Evolutionary conservation across 2,329 filamentous ascomycete genomes (phyloP).

Genomic region (Fusarium circinatum): DNA sequence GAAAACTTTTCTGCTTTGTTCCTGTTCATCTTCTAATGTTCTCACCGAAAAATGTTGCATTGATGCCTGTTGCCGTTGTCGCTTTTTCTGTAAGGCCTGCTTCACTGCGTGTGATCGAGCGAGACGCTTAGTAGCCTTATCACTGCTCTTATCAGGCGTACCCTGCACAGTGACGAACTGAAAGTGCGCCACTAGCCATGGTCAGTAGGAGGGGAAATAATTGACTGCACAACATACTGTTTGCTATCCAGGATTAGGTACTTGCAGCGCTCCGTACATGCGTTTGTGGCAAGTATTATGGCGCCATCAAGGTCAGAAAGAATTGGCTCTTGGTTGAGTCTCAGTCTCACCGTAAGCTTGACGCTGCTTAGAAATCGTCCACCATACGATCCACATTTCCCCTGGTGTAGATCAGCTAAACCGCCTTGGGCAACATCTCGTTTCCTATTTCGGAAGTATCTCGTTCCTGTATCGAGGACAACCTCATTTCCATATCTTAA

Average conservation of each 20-base stretch:
- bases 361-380: conserved; percentile 12
- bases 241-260: accelerated
- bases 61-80: conserved; percentile 1
- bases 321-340: not conserved
- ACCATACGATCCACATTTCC: not conserved
- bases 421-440: not conserved
- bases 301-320: not conserved
- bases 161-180: conserved; percentile 27
- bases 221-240: not conserved
- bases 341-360: not conserved
- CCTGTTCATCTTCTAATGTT: not conserved
- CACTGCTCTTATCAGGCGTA: not conserved
- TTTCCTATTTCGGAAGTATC: conserved; percentile 16
- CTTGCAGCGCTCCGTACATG: not conserved
- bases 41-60: conserved; percentile 20
- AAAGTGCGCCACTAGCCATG: conserved; percentile 13
- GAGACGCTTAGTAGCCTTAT: conserved; percentile 1
- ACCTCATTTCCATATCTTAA: not conserved
- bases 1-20: accelerated
- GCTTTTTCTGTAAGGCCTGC: conserved; percentile 23
- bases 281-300: not conserved
- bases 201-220: not conserved
- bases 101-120: conserved; percentile 37
- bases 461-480: not conserved
- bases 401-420: not conserved